These are phyloP conservation scores for Solanum corneliomulleri DNA, from an alignment of 257 asterid species.

Conservation along the genomic window DNA sequence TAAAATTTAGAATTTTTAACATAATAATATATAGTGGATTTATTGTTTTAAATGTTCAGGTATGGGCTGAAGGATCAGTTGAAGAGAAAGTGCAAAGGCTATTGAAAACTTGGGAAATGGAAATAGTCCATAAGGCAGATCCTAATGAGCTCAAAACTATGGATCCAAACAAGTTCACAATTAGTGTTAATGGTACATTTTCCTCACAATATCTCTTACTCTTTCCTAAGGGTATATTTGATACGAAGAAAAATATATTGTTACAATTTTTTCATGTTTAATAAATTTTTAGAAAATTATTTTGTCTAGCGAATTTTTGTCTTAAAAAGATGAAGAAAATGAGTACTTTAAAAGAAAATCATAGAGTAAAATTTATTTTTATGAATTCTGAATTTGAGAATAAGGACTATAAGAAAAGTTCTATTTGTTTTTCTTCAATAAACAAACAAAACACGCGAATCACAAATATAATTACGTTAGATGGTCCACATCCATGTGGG, in stretches of 20 bases:
- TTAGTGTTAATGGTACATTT: not conserved
- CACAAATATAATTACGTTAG: not conserved
- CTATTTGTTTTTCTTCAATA: too few species aligned
- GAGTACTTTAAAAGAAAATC: not conserved
- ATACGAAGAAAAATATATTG: not conserved
- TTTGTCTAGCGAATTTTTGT: too few species aligned
- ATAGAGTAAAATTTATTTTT: not conserved
- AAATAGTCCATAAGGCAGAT: conserved; percentile 43
- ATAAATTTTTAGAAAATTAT: not conserved
- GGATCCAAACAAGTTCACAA: conserved; percentile 20
- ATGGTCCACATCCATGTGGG: not conserved
- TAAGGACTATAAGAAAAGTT: too few species aligned
- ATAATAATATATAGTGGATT: not conserved
- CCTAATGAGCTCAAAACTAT: conserved; percentile 32
- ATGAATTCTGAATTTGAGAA: not conserved
- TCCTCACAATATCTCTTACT: not conserved
- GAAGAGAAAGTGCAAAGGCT: conserved; percentile 57
- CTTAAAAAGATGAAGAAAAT: not conserved
- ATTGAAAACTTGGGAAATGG: conserved; percentile 65
- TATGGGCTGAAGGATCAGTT: conserved; percentile 44
- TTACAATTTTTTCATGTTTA: not conserved
- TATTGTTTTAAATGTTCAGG: not conserved
- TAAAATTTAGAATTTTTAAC: not conserved
- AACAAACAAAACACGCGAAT: not conserved
- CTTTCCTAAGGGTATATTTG: not conserved